Conservation (phyloP, 179 eudicot species). For the Spergularia azorica region DNA sequence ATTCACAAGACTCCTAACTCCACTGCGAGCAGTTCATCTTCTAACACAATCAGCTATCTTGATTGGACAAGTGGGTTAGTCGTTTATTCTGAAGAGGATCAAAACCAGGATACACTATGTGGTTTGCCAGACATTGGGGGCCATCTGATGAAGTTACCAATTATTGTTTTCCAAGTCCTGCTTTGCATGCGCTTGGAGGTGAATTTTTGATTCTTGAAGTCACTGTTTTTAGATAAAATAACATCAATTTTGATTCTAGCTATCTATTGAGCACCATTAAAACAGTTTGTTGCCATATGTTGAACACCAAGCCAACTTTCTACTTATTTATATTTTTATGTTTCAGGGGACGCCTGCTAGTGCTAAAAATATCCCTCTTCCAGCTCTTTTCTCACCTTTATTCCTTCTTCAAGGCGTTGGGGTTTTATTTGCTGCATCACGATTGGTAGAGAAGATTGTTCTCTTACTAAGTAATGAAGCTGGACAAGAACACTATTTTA, state of each 20-base stretch:
- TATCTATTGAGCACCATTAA: background rate
- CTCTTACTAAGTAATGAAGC: slow-evolving; percentile 55
- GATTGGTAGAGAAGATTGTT: slow-evolving; percentile 69
- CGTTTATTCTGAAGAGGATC: slow-evolving; percentile 56
- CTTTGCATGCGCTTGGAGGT: slow-evolving; percentile 97
- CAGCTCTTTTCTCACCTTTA: slow-evolving; percentile 75
- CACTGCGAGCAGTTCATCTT: slow-evolving; percentile 63
- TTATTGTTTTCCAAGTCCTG: slow-evolving; percentile 74
- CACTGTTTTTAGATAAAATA: background rate
- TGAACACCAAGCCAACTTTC: slow-evolving; percentile 15
- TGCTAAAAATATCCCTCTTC: slow-evolving; percentile 70
- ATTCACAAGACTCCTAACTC: slow-evolving; percentile 59
- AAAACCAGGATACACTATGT: slow-evolving; percentile 54
- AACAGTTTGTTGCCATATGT: background rate
- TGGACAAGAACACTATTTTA: slow-evolving; percentile 56
- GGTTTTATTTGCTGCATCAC: slow-evolving; percentile 62
- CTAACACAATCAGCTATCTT: slow-evolving; percentile 58
- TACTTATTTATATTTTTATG: slow-evolving; percentile 21
- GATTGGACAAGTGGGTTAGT: slow-evolving; percentile 80
- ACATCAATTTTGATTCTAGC: background rate
- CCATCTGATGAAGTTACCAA: slow-evolving; percentile 84
- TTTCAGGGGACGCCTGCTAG: slow-evolving; percentile 81
- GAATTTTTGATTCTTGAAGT: slow-evolving; percentile 12
- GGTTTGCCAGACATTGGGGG: slow-evolving; percentile 87
- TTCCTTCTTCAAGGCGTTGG: slow-evolving; percentile 82